Conservation (phyloP, 257 asterid species). For the Lantana camara region DNA sequence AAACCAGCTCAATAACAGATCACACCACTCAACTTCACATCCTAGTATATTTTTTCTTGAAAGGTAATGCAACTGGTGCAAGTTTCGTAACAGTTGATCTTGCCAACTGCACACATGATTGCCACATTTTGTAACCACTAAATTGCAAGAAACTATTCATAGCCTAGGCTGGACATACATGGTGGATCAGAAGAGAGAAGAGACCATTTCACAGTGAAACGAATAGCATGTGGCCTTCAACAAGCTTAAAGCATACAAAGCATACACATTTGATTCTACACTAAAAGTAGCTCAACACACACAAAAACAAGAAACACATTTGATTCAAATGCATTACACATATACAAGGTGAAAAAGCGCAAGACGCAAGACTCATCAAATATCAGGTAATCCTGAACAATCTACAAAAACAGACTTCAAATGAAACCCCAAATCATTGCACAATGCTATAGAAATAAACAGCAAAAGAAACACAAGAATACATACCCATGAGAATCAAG, state of each 20-base stretch:
- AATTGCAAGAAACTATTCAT: not conserved
- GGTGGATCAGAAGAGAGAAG: conserved; percentile 15
- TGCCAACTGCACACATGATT: not conserved
- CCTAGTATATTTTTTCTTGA: conserved; percentile 1
- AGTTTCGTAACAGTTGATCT: conserved; percentile 10
- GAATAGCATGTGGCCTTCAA: not conserved
- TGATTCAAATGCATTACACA: not conserved
- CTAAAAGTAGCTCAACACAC: not conserved
- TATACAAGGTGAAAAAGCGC: not conserved
- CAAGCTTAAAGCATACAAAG: not conserved
- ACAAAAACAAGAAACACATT: not conserved
- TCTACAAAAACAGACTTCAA: not conserved
- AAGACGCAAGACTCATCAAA: not conserved
- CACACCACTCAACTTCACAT: conserved; percentile 3
- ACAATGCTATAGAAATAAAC: not conserved
- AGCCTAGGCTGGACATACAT: conserved; percentile 6
- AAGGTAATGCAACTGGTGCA: not conserved
- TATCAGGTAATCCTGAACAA: conserved; percentile 11
- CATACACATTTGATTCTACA: not conserved
- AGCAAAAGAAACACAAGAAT: conserved; percentile 1
- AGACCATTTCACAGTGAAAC: conserved; percentile 12
- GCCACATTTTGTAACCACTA: conserved; percentile 3
- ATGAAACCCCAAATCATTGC: conserved; percentile 5
- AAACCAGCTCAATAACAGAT: conserved; percentile 5
- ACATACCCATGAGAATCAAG: conserved; percentile 77